Conservation (phyloP, 805 yeast species). For the Suhomyces vadensis region DNA sequence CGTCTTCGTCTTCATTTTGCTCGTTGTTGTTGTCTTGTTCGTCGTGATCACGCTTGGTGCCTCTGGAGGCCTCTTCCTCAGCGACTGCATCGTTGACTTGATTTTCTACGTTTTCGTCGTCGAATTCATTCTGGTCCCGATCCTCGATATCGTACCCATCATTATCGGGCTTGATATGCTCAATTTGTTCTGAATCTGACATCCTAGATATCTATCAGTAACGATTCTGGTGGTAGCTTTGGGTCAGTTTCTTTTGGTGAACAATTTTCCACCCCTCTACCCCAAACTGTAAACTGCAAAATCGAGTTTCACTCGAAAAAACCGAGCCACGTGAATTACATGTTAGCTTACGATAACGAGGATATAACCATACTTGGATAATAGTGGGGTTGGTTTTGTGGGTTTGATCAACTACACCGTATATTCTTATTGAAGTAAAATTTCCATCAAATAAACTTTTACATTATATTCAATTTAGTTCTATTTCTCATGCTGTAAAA, state of each 20-base stretch:
- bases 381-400: too few relatives aligned
- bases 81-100: slow-evolving; percentile 7
- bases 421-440: too few relatives aligned
- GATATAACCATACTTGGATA: too few relatives aligned
- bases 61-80: slow-evolving; percentile 8
- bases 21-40: slow-evolving; percentile 6
- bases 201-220: background rate
- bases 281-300: background rate
- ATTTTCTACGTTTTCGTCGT: slow-evolving; percentile 11
- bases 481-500: too few relatives aligned
- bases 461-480: too few relatives aligned
- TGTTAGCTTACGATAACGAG: too few relatives aligned
- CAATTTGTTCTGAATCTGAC: slow-evolving; percentile 5
- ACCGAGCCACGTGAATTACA: too few relatives aligned
- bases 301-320: too few relatives aligned
- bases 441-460: too few relatives aligned
- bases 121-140: slow-evolving; percentile 14
- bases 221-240: background rate
- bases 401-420: too few relatives aligned
- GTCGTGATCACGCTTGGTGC: slow-evolving; percentile 1
- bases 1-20: slow-evolving; percentile 18
- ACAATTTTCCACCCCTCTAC: slow-evolving; percentile 3
- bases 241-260: slow-evolving; percentile 1
- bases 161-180: slow-evolving; percentile 2
- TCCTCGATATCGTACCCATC: slow-evolving; percentile 14